phyloP scores from a whole-genome alignment of 768 basidiomycete genomes.

The Crucibulum laeve region DNA sequence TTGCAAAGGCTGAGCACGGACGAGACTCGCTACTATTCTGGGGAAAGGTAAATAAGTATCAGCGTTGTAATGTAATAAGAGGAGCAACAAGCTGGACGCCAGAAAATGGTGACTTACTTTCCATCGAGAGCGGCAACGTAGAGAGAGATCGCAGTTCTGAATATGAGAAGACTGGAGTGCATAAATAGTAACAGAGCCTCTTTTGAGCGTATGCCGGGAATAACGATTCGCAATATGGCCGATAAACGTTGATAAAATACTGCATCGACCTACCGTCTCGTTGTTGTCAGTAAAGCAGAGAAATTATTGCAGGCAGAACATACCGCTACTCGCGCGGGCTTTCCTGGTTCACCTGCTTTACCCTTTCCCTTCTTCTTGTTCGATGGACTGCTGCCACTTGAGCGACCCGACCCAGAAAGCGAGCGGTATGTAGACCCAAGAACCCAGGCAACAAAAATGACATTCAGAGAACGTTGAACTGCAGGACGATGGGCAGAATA shows the following conservation, averaged over 20 bases:
- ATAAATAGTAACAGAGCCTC: constrained; percentile 84
- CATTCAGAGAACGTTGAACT: constrained; percentile 68
- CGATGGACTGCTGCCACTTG: constrained; percentile 20
- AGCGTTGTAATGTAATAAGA: neutral
- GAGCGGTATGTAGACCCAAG: constrained; percentile 59
- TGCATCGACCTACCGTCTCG: constrained; percentile 68
- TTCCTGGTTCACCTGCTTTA: constrained; percentile 23
- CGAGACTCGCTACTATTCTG: constrained; percentile 93
- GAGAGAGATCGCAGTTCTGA: constrained; percentile 86
- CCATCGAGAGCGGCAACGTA: constrained; percentile 95
- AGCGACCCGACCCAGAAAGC: constrained; percentile 39
- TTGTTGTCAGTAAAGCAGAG: neutral
- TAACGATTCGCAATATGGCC: constrained; percentile 78
- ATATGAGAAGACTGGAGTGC: constrained; percentile 86
- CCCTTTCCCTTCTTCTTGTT: constrained; percentile 33
- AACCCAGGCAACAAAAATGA: constrained; percentile 68
- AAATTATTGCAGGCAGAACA: constrained; percentile 17
- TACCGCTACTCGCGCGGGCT: constrained; percentile 65
- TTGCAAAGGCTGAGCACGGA: constrained; percentile 72
- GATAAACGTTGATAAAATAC: constrained; percentile 82
- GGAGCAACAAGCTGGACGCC: neutral
- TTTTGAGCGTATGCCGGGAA: constrained; percentile 80
- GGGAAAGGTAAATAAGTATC: neutral
- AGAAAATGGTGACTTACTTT: constrained; percentile 45
- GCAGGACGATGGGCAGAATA: constrained; percentile 66